A percentile compares a stretch with the other conserved stretches of the same genome.
phyloP scores from a whole-genome alignment of 2,329 filamentous ascomycete genomes.

The Cercospora sp. region DNA sequence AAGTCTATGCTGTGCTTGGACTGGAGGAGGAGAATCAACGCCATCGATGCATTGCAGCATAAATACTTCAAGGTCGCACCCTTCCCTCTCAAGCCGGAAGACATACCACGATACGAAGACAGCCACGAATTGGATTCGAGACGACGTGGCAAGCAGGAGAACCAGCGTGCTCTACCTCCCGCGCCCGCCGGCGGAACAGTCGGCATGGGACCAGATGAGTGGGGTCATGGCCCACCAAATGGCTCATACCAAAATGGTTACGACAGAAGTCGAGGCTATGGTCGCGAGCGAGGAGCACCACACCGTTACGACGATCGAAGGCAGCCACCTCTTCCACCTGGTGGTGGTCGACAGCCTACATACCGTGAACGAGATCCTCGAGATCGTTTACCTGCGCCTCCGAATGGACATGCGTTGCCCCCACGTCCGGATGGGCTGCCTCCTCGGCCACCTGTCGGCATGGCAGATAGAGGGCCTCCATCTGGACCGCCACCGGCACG shows the following conservation, averaged over 20 bases:
- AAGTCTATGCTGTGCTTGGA: conserved; percentile 83
- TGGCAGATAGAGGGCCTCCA: conserved; percentile 36
- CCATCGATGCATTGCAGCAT: conserved; percentile 88
- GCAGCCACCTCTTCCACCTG: conserved; percentile 27
- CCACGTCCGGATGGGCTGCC: conserved; percentile 27
- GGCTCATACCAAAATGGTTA: conserved; percentile 34
- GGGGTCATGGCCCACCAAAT: conserved; percentile 50
- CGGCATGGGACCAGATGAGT: conserved; percentile 67
- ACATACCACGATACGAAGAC: conserved; percentile 89
- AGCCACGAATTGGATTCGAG: conserved; percentile 90
- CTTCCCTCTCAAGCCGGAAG: conserved; percentile 75
- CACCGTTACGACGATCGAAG: conserved; percentile 34
- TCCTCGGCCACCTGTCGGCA: conserved; percentile 30
- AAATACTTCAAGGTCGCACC: conserved; percentile 84
- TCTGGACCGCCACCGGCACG: conserved; percentile 19
- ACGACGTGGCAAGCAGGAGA: conserved; percentile 76
- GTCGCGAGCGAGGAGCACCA: conserved; percentile 41
- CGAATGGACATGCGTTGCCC: conserved; percentile 37
- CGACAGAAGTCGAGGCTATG: conserved; percentile 29
- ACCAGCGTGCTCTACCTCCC: conserved; percentile 80
- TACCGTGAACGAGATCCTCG: conserved; percentile 31
- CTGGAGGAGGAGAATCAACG: conserved; percentile 86
- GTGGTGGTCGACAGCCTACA: conserved; percentile 28
- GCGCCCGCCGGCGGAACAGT: conserved; percentile 90
- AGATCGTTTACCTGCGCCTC: conserved; percentile 20